Evolutionary conservation across 2,329 filamentous ascomycete genomes (phyloP).

Genomic region (Cladosporium sp.): DNA sequence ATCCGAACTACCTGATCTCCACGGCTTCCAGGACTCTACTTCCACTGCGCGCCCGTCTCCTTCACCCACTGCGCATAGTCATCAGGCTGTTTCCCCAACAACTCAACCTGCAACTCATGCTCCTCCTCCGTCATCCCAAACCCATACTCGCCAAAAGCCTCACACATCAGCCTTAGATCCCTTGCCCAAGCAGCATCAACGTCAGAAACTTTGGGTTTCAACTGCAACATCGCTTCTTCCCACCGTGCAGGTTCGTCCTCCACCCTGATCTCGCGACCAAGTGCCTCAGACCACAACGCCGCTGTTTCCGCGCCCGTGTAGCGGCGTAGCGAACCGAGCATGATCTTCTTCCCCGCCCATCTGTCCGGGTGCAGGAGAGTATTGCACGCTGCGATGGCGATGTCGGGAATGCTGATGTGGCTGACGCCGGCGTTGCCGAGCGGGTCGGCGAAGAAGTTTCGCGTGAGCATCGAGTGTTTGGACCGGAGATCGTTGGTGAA

Average conservation of each 20-base stretch:
- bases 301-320: conserved; percentile 11
- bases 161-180: conserved; percentile 18
- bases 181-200: conserved; percentile 14
- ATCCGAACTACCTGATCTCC: too few relatives aligned
- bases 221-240: background rate
- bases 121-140: conserved; percentile 19
- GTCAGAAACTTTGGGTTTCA: background rate
- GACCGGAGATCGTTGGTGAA: conserved; percentile 15
- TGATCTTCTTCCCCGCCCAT: conserved; percentile 17
- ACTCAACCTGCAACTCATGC: conserved; percentile 13
- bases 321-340: conserved; percentile 12
- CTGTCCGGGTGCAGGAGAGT: background rate
- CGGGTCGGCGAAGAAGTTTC: conserved; percentile 15
- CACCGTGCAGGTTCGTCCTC: background rate
- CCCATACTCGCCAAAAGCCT: conserved; percentile 8
- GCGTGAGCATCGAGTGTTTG: conserved; percentile 1
- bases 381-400: conserved; percentile 11
- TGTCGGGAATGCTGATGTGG: conserved; percentile 13
- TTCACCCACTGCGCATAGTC: conserved; percentile 15
- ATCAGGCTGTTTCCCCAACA: conserved; percentile 14
- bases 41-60: background rate
- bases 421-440: conserved; percentile 12
- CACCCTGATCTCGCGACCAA: conserved; percentile 10
- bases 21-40: background rate
- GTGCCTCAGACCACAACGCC: conserved; percentile 9